phyloP scores from a whole-genome alignment of 1,284 basidiomycete species.

The Golubevia sp. region DNA sequence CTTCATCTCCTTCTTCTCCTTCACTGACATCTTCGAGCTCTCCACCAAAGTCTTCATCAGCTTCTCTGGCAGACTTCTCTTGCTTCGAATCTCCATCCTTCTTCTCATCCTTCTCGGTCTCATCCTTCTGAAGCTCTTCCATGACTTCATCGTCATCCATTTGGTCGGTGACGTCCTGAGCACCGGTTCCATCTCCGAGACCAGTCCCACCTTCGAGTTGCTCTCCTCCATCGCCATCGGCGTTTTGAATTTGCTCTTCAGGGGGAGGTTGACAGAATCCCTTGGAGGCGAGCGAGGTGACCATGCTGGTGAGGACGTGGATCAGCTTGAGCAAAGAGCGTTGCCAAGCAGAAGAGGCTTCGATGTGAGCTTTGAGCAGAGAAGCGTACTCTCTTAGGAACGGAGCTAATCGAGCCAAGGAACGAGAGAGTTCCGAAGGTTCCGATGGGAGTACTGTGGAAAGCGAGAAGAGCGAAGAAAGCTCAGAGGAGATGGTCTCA shows the following conservation, averaged over 20 bases:
- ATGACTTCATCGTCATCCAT: slow-evolving; percentile 81
- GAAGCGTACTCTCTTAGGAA: slow-evolving; percentile 41
- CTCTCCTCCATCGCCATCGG: slow-evolving; percentile 33
- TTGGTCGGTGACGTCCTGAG: slow-evolving; percentile 65
- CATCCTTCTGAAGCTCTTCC: slow-evolving; percentile 76
- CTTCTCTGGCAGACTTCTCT: slow-evolving; percentile 67
- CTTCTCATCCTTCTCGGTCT: slow-evolving; percentile 70
- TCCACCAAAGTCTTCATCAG: slow-evolving; percentile 72
- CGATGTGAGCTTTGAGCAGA: slow-evolving; percentile 64
- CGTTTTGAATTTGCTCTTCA: slow-evolving; percentile 31
- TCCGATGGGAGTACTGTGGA: background rate
- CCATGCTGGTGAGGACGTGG: slow-evolving; percentile 75
- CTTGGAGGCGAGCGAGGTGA: slow-evolving; percentile 76
- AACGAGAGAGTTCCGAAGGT: background rate
- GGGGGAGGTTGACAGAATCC: slow-evolving; percentile 73
- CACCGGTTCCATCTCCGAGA: slow-evolving; percentile 54
- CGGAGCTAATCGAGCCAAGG: slow-evolving; percentile 26
- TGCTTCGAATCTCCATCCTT: slow-evolving; percentile 65
- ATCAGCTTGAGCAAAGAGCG: slow-evolving; percentile 82
- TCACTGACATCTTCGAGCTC: slow-evolving; percentile 70
- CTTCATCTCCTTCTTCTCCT: slow-evolving; percentile 69
- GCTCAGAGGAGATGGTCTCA: background rate
- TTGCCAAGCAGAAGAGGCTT: slow-evolving; percentile 68
- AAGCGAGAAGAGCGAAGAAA: background rate
- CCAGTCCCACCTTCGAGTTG: slow-evolving; percentile 55